phyloP scores from a whole-genome alignment of 345 rosid species.

The Jatropha curcas region DNA sequence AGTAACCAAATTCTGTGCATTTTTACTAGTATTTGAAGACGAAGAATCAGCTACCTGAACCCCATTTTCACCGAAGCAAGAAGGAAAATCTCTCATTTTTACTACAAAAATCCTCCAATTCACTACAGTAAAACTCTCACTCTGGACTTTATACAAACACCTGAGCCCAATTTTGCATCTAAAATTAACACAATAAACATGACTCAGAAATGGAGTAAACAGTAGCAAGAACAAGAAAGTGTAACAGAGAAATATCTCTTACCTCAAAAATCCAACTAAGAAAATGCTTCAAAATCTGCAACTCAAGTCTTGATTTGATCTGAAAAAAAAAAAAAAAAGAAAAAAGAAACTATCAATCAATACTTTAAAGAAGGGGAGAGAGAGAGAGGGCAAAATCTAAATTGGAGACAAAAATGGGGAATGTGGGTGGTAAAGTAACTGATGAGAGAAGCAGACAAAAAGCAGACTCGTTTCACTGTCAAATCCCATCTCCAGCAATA shows the following conservation, averaged over 20 bases:
- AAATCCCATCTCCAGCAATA: slow-evolving; percentile 19
- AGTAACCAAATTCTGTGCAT: slow-evolving; percentile 72
- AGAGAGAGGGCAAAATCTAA: slow-evolving; percentile 14
- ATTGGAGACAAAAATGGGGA: slow-evolving; percentile 40
- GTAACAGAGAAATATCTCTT: slow-evolving; percentile 11
- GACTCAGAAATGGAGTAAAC: slow-evolving; percentile 9
- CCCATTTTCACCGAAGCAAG: slow-evolving; percentile 94
- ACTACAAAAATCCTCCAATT: slow-evolving; percentile 17
- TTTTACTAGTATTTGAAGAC: slow-evolving; percentile 54
- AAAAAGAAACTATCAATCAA: background rate
- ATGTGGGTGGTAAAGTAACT: slow-evolving; percentile 32
- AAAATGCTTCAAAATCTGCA: slow-evolving; percentile 32
- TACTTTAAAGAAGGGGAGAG: slow-evolving; percentile 7
- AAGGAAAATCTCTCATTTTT: slow-evolving; percentile 90
- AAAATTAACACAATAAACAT: slow-evolving; percentile 21
- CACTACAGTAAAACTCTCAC: slow-evolving; percentile 24
- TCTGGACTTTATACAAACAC: slow-evolving; percentile 38
- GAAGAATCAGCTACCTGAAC: slow-evolving; percentile 86
- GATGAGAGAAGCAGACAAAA: slow-evolving; percentile 39
- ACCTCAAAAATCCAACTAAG: slow-evolving; percentile 38
- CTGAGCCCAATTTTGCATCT: slow-evolving; percentile 33
- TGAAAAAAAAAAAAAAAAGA: slow-evolving; percentile 20
- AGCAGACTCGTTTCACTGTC: slow-evolving; percentile 44
- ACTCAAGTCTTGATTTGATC: slow-evolving; percentile 34
- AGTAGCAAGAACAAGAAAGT: slow-evolving; percentile 7